A percentile compares a stretch with the other conserved stretches of the same genome.
phyloP scores from a whole-genome alignment of 2,329 filamentous ascomycete species.

The Stachybotrys chlorohalonatus region DNA sequence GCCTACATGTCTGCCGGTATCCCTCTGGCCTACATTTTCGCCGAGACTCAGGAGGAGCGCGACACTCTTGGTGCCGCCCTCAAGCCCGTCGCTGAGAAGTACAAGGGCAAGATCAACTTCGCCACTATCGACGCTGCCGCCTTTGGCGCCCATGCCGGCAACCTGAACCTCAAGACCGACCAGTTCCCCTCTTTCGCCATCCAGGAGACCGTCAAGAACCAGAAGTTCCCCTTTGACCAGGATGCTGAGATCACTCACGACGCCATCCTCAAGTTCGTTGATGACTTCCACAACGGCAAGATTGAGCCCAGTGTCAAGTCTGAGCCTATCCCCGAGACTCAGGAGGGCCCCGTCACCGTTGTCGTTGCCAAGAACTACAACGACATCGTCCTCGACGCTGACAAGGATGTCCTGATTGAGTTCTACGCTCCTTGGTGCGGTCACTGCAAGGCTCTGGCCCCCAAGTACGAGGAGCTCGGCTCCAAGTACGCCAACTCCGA shows the following conservation, averaged over 20 bases:
- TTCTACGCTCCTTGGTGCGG: conserved; percentile 99
- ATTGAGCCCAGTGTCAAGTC: conserved; percentile 96
- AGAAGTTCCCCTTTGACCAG: conserved; percentile 93
- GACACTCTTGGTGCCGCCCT: conserved; percentile 65
- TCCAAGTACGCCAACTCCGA: conserved; percentile 67
- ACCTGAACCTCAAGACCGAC: conserved; percentile 93
- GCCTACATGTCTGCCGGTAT: conserved; percentile 89
- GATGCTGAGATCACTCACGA: conserved; percentile 65
- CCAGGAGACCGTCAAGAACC: conserved; percentile 89
- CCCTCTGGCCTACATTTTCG: conserved; percentile 95
- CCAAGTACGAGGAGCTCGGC: conserved; percentile 91
- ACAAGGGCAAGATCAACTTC: conserved; percentile 94
- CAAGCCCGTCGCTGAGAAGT: conserved; percentile 80
- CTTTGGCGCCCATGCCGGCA: conserved; percentile 89
- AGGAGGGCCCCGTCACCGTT: conserved; percentile 80
- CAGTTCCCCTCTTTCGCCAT: conserved; percentile 97
- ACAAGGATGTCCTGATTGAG: conserved; percentile 95
- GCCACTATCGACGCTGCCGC: conserved; percentile 92
- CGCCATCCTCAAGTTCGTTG: conserved; percentile 71
- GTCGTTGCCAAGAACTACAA: conserved; percentile 94
- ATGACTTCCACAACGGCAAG: conserved; percentile 79
- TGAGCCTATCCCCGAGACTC: conserved; percentile 87
- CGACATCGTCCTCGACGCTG: conserved; percentile 80
- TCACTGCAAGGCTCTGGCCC: conserved; percentile 97
- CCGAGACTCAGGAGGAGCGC: conserved; percentile 85